Conservation (phyloP, 2,329 filamentous ascomycete species). For the Botryotinia convoluta region DNA sequence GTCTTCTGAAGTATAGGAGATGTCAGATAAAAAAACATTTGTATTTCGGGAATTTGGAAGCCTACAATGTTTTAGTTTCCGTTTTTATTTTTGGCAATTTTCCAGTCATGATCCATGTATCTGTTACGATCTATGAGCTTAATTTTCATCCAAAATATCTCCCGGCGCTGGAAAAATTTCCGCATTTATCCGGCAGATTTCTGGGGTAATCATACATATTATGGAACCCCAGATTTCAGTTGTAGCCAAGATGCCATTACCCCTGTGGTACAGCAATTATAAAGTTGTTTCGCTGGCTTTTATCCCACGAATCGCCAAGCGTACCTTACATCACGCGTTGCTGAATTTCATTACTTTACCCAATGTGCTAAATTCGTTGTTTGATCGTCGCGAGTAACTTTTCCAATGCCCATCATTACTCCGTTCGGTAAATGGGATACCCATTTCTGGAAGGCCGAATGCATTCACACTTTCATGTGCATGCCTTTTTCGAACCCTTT, state of each 20-base stretch:
- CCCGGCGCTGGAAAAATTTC: background rate
- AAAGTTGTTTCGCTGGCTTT: background rate
- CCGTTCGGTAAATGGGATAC: background rate
- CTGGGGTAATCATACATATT: background rate
- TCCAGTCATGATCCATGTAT: background rate
- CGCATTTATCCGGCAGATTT: background rate
- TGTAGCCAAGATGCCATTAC: background rate
- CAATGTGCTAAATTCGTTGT: background rate
- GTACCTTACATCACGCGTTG: conserved; percentile 10
- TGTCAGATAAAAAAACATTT: background rate
- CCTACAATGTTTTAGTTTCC: background rate
- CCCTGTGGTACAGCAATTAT: conserved; percentile 6
- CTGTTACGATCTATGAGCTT: background rate
- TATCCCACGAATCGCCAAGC: conserved; percentile 16
- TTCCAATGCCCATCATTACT: conserved; percentile 1
- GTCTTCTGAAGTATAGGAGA: background rate
- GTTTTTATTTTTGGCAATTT: too few species aligned
- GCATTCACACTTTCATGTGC: background rate
- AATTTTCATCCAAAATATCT: background rate
- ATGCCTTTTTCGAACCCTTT: background rate
- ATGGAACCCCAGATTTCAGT: background rate
- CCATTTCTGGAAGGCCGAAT: background rate
- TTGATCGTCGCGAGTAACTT: background rate
- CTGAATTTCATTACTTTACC: background rate
- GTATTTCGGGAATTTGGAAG: background rate